Conservation (phyloP, 2,329 filamentous ascomycete genomes). For the Orbilia oligospora region DNA sequence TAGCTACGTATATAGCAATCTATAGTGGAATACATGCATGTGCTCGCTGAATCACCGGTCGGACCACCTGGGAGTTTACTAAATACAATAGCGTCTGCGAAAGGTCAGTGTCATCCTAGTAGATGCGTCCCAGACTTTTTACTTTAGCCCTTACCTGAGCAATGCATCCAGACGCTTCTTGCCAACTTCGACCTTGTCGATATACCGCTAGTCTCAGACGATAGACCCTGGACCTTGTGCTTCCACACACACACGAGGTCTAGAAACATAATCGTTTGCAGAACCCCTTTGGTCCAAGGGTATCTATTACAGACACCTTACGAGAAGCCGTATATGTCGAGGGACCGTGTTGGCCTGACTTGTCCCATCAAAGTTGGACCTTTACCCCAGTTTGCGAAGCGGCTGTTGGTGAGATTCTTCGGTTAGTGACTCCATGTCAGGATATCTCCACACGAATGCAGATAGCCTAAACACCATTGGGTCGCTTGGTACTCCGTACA, state of each 20-base stretch:
- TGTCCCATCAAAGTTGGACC: constrained; percentile 34
- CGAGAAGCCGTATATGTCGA: constrained; percentile 21
- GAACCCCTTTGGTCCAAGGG: constrained; percentile 34
- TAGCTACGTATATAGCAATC: not conserved
- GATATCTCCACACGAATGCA: constrained; percentile 59
- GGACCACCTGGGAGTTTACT: not conserved
- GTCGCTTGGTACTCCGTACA: constrained; percentile 55
- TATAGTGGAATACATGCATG: too few relatives aligned
- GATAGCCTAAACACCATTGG: constrained; percentile 58
- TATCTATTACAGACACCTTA: constrained; percentile 30
- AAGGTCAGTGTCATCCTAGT: constrained; percentile 29
- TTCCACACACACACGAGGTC: constrained; percentile 57
- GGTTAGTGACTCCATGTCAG: constrained; percentile 58
- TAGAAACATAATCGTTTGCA: constrained; percentile 6
- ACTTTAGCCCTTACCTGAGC: constrained; percentile 25
- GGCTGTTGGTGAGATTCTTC: constrained; percentile 53
- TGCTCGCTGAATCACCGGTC: not conserved
- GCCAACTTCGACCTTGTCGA: constrained; percentile 5
- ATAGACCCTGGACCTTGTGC: constrained; percentile 50
- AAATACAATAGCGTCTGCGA: not conserved
- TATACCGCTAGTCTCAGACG: constrained; percentile 11
- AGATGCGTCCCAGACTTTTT: constrained; percentile 12
- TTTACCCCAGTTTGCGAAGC: constrained; percentile 50
- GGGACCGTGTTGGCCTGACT: constrained; percentile 35
- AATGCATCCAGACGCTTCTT: constrained; percentile 27